Evolutionary conservation across 2,329 filamentous ascomycete genomes (phyloP).

Genomic region (Cladosporium sp.): DNA sequence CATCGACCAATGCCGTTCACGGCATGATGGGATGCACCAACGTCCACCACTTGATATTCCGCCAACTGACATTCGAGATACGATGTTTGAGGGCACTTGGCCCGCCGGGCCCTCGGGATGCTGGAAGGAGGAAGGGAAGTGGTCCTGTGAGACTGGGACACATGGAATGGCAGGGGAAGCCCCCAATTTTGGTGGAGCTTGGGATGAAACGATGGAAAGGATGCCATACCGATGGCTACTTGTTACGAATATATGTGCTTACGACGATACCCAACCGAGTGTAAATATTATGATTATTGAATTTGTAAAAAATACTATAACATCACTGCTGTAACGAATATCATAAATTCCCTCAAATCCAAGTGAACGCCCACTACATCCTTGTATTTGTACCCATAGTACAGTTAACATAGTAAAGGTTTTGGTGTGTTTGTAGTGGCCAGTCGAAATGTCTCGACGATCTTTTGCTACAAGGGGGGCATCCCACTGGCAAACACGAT

Average conservation of each 20-base stretch:
- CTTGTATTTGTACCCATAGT: neutral
- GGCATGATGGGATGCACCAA: neutral
- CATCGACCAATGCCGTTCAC: neutral
- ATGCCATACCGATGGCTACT: neutral
- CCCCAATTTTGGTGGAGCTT: neutral
- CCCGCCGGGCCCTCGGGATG: neutral
- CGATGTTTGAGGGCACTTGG: neutral
- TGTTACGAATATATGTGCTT: neutral
- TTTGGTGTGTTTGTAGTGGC: neutral
- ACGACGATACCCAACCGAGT: neutral
- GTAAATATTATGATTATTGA: slow-evolving; percentile 1
- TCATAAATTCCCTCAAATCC: neutral
- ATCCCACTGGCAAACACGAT: neutral
- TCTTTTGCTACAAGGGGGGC: neutral
- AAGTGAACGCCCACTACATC: neutral
- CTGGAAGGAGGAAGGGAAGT: neutral
- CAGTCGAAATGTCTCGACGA: neutral
- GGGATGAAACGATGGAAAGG: neutral
- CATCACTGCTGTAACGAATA: neutral
- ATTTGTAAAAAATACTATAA: neutral
- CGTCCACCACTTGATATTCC: neutral
- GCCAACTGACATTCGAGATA: neutral
- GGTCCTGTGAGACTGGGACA: neutral
- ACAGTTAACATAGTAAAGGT: neutral
- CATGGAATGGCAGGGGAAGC: neutral